Evolutionary conservation across 306 rosid species (phyloP).

Genomic region (Inga leiocalycina): DNA sequence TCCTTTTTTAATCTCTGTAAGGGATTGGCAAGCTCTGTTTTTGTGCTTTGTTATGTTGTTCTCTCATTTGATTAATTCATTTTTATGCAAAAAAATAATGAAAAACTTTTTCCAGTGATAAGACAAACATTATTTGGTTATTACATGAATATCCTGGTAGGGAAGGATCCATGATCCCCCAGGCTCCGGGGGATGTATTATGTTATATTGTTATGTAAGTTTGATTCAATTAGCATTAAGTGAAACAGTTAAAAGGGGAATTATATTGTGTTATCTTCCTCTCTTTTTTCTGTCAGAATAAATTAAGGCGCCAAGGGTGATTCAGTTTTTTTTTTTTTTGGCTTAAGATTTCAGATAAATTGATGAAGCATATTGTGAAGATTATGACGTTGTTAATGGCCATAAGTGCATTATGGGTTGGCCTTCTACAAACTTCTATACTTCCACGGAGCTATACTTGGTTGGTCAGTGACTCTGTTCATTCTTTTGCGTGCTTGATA

Average conservation of each 20-base stretch:
- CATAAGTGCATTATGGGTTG: slow-evolving; percentile 73
- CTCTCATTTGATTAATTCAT: neutral
- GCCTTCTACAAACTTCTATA: slow-evolving; percentile 62
- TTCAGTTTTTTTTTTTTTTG: neutral
- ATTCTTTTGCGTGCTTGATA: slow-evolving; percentile 9
- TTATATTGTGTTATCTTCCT: neutral
- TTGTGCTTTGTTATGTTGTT: neutral
- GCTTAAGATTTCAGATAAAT: slow-evolving; percentile 23
- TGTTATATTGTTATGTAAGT: neutral
- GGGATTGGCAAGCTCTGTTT: no score
- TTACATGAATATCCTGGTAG: neutral
- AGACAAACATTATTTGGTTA: no score
- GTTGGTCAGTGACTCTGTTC: slow-evolving; percentile 75
- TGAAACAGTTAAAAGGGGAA: neutral
- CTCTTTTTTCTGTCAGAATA: neutral
- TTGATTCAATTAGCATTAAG: neutral
- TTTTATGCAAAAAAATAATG: neutral
- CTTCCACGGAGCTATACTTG: slow-evolving; percentile 66
- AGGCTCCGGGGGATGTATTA: no score
- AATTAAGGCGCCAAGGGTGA: neutral
- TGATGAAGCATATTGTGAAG: slow-evolving; percentile 86
- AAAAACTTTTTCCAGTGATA: neutral
- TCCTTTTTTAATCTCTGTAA: no score
- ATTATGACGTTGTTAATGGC: slow-evolving; percentile 62
- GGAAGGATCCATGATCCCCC: neutral